Evolutionary conservation across 1,284 basidiomycete genomes (phyloP).

Genomic region (Moesziomyces globuligerus): DNA sequence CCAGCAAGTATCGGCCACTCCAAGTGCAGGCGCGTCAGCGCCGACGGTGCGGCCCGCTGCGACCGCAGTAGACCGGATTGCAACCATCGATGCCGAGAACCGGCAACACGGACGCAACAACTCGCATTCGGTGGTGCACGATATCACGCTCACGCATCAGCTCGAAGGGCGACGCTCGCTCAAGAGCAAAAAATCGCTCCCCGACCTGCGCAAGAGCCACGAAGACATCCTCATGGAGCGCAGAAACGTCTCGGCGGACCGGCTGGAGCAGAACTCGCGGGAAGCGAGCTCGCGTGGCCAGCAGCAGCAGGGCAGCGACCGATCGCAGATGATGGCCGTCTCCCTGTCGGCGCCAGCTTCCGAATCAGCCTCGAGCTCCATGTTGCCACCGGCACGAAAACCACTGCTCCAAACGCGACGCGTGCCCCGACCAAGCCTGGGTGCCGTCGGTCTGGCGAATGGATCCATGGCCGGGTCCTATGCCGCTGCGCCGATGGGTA

Average conservation of each 20-base stretch:
- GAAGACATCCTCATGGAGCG: constrained; percentile 65
- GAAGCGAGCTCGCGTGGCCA: neutral
- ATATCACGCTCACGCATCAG: constrained; percentile 33
- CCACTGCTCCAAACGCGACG: constrained; percentile 25
- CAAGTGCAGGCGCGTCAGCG: neutral
- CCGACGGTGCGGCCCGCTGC: neutral
- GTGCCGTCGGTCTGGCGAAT: constrained; percentile 1
- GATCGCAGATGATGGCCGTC: neutral
- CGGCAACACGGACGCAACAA: constrained; percentile 50
- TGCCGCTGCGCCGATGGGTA: too few relatives aligned
- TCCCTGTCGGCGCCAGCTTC: neutral
- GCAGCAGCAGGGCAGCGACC: neutral
- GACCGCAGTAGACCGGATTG: neutral
- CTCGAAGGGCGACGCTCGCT: constrained; percentile 29
- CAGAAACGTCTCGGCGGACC: constrained; percentile 11
- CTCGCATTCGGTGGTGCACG: constrained; percentile 49
- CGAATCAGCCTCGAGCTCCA: neutral
- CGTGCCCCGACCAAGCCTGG: constrained; percentile 15
- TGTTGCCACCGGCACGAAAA: constrained; percentile 4
- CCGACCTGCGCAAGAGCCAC: constrained; percentile 78
- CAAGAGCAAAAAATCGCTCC: constrained; percentile 76
- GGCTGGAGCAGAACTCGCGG: neutral
- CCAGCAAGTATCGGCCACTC: too few relatives aligned
- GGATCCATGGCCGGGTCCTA: too few relatives aligned
- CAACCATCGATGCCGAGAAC: constrained; percentile 7